phyloP scores from a whole-genome alignment of 768 basidiomycete genomes.

The Collybia sp. region DNA sequence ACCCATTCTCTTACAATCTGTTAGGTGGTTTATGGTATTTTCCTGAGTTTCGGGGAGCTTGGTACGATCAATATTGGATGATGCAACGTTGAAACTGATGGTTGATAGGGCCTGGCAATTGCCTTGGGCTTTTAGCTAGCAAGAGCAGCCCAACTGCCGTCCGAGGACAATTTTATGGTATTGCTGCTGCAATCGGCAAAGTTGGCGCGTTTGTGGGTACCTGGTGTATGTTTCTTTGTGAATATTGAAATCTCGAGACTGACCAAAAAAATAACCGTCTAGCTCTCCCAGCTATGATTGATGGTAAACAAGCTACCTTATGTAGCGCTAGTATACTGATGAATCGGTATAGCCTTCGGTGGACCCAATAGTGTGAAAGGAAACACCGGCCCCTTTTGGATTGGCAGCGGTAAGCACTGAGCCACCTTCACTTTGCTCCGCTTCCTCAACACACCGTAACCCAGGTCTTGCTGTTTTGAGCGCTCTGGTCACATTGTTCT shows the following conservation, averaged over 20 bases:
- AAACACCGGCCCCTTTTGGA: conserved; percentile 85
- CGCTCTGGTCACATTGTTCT: conserved; percentile 66
- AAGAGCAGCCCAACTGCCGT: conserved; percentile 85
- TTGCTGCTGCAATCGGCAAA: conserved; percentile 84
- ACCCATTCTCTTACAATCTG: conserved; percentile 3
- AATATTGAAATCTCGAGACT: neutral
- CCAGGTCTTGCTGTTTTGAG: conserved; percentile 71
- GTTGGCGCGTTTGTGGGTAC: conserved; percentile 81
- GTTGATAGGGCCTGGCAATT: conserved; percentile 70
- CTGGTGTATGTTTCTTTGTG: conserved; percentile 48
- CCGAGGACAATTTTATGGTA: conserved; percentile 82
- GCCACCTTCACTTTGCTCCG: neutral
- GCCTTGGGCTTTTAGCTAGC: conserved; percentile 77
- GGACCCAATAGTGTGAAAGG: conserved; percentile 45
- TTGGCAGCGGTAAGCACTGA: conserved; percentile 59
- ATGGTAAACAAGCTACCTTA: conserved; percentile 30
- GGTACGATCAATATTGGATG: conserved; percentile 34
- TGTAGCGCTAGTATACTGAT: conserved; percentile 1
- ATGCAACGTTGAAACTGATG: neutral
- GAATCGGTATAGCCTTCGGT: conserved; percentile 50
- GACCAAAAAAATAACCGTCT: neutral
- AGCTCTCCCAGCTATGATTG: conserved; percentile 68
- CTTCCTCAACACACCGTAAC: neutral
- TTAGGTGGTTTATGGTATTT: conserved; percentile 87
- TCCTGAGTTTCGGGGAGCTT: conserved; percentile 85